Base-by-base conservation (phyloP, 1,284 basidiomycete genomes). In the Hemileia vastatrix region DNA sequence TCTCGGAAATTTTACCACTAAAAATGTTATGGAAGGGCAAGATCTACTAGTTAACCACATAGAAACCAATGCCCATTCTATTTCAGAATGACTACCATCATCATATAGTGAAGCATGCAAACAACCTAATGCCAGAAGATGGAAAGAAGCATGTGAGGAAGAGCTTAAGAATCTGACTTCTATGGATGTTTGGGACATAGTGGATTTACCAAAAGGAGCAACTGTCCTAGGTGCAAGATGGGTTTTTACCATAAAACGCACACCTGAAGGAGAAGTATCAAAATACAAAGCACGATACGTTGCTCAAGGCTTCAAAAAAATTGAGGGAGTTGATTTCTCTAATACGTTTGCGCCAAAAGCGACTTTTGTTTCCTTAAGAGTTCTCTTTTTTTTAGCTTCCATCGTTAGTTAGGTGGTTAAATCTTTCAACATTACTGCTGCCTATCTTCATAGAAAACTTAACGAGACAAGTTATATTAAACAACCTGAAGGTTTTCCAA, bases 181-280 rank as follows among this genome's bases (percentile, higher is more conserved):
- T 3, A 15, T 40, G 9, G 32, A 43, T 1, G 53, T 54, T 8
- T 54, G 53, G 53, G 33, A 11, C 4, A 15, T 36, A 1, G n/a
- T 43, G 13, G 13, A 40, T 40, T 8, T 24, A 2, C 53, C 11
- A 1, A 5, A n/a, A 5, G 36, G 36, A 1, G 23, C 21, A 4
- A 33, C 36, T 33, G n/a, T 21, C 3, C 36, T 54, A 43, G 53
- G 53, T 4, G 53, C 53, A 3, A 8, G 24, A 21, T 54, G 53
- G 53, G 53, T 54, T 6, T 54, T 54, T n/a, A 9, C 31, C 6
- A 43, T 54, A 21, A 54, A 54, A n/a, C 8, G 23, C 5, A 54
- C 36, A 19, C 18, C 53, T 4, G 13, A 43, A 40, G 53, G 53
- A 19, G 11, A 27, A n/a, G 24, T 54, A 13, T 15, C 19, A 4